Base-by-base conservation (phyloP, 108 stramenopile genomes). In the Bacterosira constricta region DNA sequence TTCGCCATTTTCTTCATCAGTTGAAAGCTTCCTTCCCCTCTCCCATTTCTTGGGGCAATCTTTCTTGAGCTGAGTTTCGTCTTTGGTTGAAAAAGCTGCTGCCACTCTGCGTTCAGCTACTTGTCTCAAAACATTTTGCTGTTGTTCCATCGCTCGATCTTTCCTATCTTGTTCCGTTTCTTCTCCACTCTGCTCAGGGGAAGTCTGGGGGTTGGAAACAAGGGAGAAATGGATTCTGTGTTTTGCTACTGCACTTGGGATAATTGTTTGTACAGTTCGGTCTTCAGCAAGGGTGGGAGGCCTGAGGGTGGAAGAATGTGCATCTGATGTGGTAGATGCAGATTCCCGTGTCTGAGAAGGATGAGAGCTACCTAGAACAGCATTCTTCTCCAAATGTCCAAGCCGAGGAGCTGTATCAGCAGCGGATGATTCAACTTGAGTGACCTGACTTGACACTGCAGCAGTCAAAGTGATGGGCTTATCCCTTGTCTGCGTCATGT, bases 21-120 rank as follows among this genome's bases (percentile, higher is more conserved):
- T 55, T n/a, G 50, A 68, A 54, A 68, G 59, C 32, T 60, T n/a
- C n/a, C n/a, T n/a, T n/a, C n/a, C n/a, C n/a, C n/a, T n/a, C n/a
- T n/a, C n/a, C n/a, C n/a, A 18, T 13, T 13, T 49, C 47, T 13
- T 18, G 47, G 10, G 39, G 12, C 15, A 18, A 49, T 13, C 13
- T 49, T 18, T 49, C 20, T 49, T 49, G 17, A 18, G 17, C 47
- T 5, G 47, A 18, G 47, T 39, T 42, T 45, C 36, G n/a, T 39
- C 38, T 62, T 42, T 42, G 11, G 42, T 62, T 1, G 39, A 42
- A 42, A 36, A 37, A 29, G 49, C 35, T 17, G 56, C 56, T 21
- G 69, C 69, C 20, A 60, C 70, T 47, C 70, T 71, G 31, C 70
- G 70, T 31, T 71, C 70, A 6, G 70, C 70, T 17, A 71, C 70